These are phyloP conservation scores for Ophiostoma sp. DNA, from an alignment of 2,329 filamentous ascomycete genomes.

Conservation along the genomic window DNA sequence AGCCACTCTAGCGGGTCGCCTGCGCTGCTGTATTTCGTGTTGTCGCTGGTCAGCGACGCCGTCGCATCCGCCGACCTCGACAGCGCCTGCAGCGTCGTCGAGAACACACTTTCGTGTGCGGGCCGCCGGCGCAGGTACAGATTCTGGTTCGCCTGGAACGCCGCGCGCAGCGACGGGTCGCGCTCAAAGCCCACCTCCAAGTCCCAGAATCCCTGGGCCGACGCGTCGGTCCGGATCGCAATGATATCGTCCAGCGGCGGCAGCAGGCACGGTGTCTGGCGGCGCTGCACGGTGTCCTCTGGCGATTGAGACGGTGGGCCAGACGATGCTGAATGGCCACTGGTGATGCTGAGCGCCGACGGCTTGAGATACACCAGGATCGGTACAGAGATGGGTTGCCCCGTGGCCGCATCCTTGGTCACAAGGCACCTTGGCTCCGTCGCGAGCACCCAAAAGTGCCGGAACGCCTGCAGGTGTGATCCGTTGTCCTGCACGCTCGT, in stretches of 20 bases:
- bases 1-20: slow-evolving; percentile 64
- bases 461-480: slow-evolving; percentile 90
- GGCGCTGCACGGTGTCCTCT: slow-evolving; percentile 37
- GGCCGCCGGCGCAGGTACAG: slow-evolving; percentile 68
- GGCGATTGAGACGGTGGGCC: slow-evolving; percentile 29
- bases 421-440: slow-evolving; percentile 85
- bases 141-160: slow-evolving; percentile 65
- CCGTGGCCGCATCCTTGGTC: slow-evolving; percentile 77
- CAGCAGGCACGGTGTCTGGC: slow-evolving; percentile 53
- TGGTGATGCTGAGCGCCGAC: slow-evolving; percentile 19
- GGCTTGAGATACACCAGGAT: slow-evolving; percentile 57
- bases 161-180: slow-evolving; percentile 55
- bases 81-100: slow-evolving; percentile 67
- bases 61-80: slow-evolving; percentile 16
- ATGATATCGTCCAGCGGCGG: slow-evolving; percentile 60
- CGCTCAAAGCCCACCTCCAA: slow-evolving; percentile 67
- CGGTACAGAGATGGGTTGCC: slow-evolving; percentile 68
- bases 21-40: neutral
- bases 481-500: slow-evolving; percentile 86
- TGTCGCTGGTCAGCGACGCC: slow-evolving; percentile 25
- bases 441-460: slow-evolving; percentile 94
- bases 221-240: slow-evolving; percentile 54
- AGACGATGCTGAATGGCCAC: neutral
- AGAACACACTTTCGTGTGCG: slow-evolving; percentile 63
- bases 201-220: slow-evolving; percentile 70